A percentile compares a stretch with the other conserved stretches of the same genome.
Conservation (phyloP, 2,329 filamentous ascomycete species). For the Sporothrix schenckii region DNA sequence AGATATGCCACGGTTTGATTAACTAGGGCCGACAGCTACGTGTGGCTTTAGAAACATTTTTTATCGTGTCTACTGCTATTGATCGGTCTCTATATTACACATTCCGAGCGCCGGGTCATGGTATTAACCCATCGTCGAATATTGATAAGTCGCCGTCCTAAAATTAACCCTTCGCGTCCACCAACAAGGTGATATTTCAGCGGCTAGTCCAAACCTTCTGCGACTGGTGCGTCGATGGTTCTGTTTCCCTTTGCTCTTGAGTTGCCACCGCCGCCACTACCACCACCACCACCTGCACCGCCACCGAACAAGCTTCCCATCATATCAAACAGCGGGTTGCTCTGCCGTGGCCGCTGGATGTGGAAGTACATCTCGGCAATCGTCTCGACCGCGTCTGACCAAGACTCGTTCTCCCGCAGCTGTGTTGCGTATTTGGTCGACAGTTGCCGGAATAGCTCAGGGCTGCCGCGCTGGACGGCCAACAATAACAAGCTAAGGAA, state of each 20-base stretch:
- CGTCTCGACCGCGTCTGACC: slow-evolving; percentile 81
- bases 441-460: slow-evolving; percentile 81
- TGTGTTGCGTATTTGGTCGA: slow-evolving; percentile 78
- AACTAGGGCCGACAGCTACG: neutral
- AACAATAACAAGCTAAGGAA: slow-evolving; percentile 85
- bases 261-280: slow-evolving; percentile 45
- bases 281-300: slow-evolving; percentile 54
- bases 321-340: slow-evolving; percentile 95
- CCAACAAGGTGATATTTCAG: neutral
- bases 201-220: slow-evolving; percentile 62
- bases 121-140: neutral
- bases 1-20: slow-evolving; percentile 49
- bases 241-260: slow-evolving; percentile 41
- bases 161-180: neutral
- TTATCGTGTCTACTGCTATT: neutral
- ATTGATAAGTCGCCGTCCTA: neutral
- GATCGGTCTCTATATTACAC: neutral
- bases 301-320: slow-evolving; percentile 94
- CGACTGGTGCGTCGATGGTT: slow-evolving; percentile 53
- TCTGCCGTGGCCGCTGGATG: slow-evolving; percentile 83
- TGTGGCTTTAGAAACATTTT: slow-evolving; percentile 3
- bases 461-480: slow-evolving; percentile 74
- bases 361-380: slow-evolving; percentile 97
- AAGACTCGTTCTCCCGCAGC: slow-evolving; percentile 74
- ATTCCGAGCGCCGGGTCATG: neutral